phyloP scores from a whole-genome alignment of 352 stramenopile species.

The Hyaloperonospora arabidopsidis region DNA sequence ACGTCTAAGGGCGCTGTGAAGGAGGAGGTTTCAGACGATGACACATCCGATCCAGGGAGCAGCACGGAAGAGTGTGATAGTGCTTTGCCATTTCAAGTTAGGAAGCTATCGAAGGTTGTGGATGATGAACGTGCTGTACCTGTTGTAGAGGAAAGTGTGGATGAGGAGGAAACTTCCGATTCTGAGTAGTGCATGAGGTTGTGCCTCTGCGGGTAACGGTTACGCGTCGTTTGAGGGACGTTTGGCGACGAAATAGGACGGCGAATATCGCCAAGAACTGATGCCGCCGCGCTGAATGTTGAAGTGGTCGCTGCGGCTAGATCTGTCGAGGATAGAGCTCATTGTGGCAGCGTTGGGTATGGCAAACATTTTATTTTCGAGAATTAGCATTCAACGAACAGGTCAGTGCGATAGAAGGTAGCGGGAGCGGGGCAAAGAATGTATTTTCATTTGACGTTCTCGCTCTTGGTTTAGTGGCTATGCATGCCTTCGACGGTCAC shows the following conservation, averaged over 20 bases:
- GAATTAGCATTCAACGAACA: too few species aligned
- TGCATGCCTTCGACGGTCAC: too few species aligned
- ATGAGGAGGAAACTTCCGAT: conserved; percentile 17
- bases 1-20: conserved; percentile 18
- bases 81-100: conserved; percentile 5
- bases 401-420: too few species aligned
- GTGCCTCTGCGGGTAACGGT: conserved; percentile 5
- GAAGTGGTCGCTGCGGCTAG: conserved; percentile 16
- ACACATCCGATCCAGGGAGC: conserved; percentile 9
- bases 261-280: conserved; percentile 9
- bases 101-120: conserved; percentile 7
- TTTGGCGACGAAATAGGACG: conserved; percentile 7
- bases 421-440: too few species aligned
- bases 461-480: too few species aligned
- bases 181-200: conserved; percentile 5
- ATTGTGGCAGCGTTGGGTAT: too few species aligned
- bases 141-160: conserved; percentile 20
- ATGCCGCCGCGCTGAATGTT: conserved; percentile 11
- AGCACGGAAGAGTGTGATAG: conserved; percentile 4
- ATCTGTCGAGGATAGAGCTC: background rate
- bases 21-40: conserved; percentile 21
- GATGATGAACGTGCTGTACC: conserved; percentile 9
- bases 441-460: too few species aligned
- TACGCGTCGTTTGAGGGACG: conserved; percentile 5
- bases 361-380: too few species aligned